These are phyloP conservation scores for Fragilaria radians DNA, from an alignment of 108 stramenopile genomes.

Conservation along the genomic window DNA sequence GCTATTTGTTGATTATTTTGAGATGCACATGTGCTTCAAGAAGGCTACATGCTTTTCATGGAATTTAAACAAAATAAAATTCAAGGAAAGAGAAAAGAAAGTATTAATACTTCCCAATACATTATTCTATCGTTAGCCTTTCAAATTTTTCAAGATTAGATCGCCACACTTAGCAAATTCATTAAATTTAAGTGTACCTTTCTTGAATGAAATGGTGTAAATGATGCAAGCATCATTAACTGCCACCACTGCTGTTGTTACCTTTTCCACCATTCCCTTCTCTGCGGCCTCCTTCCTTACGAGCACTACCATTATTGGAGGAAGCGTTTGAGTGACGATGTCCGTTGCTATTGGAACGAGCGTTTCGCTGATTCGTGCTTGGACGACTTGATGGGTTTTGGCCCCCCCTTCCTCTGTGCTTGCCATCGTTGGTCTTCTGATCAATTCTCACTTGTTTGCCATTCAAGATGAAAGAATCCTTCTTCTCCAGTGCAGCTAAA, in stretches of 20 bases:
- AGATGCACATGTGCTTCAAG: too few species aligned
- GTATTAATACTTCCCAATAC: too few species aligned
- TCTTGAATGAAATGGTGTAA: too few species aligned
- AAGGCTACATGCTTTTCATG: too few species aligned
- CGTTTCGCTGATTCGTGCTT: background rate
- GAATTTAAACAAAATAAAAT: too few species aligned
- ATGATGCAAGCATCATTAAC: background rate
- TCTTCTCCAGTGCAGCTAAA: constrained; percentile 44
- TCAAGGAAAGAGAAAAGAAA: too few species aligned
- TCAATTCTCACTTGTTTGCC: constrained; percentile 36
- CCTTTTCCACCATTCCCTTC: constrained; percentile 14
- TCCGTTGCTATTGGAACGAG: background rate
- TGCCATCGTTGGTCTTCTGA: constrained; percentile 44
- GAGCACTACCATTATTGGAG: background rate
- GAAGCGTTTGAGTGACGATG: background rate
- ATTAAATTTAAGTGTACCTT: too few species aligned
- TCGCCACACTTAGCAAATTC: too few species aligned
- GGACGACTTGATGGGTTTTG: background rate
- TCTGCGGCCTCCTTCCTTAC: background rate
- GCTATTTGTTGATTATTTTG: too few species aligned
- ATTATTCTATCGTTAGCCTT: too few species aligned
- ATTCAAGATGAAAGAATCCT: constrained; percentile 32
- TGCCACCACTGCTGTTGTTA: constrained; percentile 1
- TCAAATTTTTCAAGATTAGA: too few species aligned
- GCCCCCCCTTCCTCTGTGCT: background rate